phyloP scores from a whole-genome alignment of 495 filamentous ascomycete species.

The Penicillium roqueforti region DNA sequence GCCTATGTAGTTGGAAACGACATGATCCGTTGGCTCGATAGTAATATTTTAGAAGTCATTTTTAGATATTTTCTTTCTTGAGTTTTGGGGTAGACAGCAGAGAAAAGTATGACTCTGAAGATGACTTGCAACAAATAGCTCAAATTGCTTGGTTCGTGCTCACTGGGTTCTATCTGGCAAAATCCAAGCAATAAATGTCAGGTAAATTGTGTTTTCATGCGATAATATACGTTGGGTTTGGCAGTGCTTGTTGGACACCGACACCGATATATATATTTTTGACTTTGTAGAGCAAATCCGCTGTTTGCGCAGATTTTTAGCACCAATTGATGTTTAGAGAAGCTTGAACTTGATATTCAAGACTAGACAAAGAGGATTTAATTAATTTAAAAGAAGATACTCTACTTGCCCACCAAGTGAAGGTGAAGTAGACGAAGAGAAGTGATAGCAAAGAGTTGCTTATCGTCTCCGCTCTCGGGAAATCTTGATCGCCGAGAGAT shows the following conservation, averaged over 20 bases:
- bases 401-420: neutral
- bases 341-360: neutral
- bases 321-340: neutral
- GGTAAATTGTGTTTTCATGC: neutral
- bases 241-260: neutral
- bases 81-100: too few relatives aligned
- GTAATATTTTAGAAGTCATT: too few relatives aligned
- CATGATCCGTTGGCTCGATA: too few relatives aligned
- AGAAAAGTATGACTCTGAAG: too few relatives aligned
- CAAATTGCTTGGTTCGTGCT: neutral
- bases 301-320: neutral
- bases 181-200: neutral
- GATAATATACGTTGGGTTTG: neutral
- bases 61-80: too few relatives aligned
- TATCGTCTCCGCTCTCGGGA: slow-evolving; percentile 29
- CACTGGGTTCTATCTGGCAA: neutral
- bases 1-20: too few relatives aligned
- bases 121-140: too few relatives aligned
- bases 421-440: neutral
- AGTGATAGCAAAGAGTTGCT: slow-evolving; percentile 3
- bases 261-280: neutral
- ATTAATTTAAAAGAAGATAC: neutral
- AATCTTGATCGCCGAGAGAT: slow-evolving; percentile 33
- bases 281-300: neutral
- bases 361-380: neutral